phyloP scores from a whole-genome alignment of 2,329 filamentous ascomycete species.

The Colletotrichum aenigma region DNA sequence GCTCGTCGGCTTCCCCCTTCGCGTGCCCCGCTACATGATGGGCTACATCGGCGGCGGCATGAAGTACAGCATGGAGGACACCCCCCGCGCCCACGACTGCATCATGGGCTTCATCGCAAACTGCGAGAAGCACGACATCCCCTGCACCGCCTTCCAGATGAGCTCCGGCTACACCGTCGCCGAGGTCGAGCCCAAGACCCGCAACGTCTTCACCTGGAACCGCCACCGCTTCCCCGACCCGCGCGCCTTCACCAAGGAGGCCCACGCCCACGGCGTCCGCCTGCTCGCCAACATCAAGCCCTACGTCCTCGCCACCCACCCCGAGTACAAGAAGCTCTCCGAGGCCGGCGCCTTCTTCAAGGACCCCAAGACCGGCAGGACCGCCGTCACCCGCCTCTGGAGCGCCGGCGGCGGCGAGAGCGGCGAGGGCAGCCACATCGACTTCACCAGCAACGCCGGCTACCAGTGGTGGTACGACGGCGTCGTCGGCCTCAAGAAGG shows the following conservation, averaged over 20 bases:
- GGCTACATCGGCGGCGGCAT: conserved; percentile 72
- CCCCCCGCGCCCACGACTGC: conserved; percentile 58
- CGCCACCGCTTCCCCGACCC: conserved; percentile 72
- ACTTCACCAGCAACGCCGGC: conserved; percentile 71
- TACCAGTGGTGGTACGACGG: conserved; percentile 77
- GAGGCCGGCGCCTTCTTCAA: conserved; percentile 66
- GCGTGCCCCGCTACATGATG: conserved; percentile 74
- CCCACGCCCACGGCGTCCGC: conserved; percentile 68
- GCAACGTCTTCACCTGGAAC: conserved; percentile 78
- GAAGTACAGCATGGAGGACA: conserved; percentile 57
- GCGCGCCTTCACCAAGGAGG: conserved; percentile 64
- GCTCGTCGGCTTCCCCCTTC: conserved; percentile 69
- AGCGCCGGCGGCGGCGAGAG: conserved; percentile 74
- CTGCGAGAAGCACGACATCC: conserved; percentile 68
- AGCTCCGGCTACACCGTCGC: conserved; percentile 74
- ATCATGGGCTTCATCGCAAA: conserved; percentile 66
- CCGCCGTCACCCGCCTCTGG: conserved; percentile 69
- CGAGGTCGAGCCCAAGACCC: conserved; percentile 68
- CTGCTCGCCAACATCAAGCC: conserved; percentile 77
- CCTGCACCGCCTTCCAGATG: conserved; percentile 75
- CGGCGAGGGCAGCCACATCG: conserved; percentile 73
- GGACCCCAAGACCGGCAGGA: conserved; percentile 55
- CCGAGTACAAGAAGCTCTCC: conserved; percentile 67
- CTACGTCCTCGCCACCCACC: conserved; percentile 71
- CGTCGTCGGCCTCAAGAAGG: conserved; percentile 62